Evolutionary conservation across 495 filamentous ascomycete genomes (phyloP).

Genomic region (Talaromyces proteolyticus): DNA sequence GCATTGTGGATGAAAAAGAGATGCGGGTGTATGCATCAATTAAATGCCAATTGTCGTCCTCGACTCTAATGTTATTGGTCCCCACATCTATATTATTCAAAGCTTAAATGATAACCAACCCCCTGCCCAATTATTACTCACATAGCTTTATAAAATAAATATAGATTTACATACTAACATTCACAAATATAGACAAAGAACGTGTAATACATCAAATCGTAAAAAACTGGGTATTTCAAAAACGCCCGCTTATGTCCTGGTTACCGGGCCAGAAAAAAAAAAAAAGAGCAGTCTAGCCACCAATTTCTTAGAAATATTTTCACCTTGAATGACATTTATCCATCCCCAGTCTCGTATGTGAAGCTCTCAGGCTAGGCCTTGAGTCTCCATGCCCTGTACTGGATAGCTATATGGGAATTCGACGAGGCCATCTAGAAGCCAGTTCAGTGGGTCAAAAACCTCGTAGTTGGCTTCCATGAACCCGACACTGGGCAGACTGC

Average conservation of each 20-base stretch:
- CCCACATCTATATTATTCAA: no score
- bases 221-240: not conserved
- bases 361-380: conserved; percentile 22
- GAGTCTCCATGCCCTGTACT: conserved; percentile 33
- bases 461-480: conserved; percentile 68
- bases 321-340: no score
- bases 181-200: not conserved
- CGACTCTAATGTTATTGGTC: no score
- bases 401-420: conserved; percentile 64
- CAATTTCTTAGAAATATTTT: not conserved
- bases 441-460: conserved; percentile 84
- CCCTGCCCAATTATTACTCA: not conserved
- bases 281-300: not conserved
- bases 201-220: not conserved
- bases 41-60: no score
- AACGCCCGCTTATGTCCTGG: not conserved
- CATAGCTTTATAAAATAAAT: not conserved
- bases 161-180: not conserved
- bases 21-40: no score
- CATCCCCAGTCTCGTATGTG: no score
- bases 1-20: no score
- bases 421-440: conserved; percentile 80
- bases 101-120: no score
- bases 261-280: not conserved
- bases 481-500: conserved; percentile 38